Evolutionary conservation across 441 rosid species (phyloP).

Genomic region (California macrophylla): DNA sequence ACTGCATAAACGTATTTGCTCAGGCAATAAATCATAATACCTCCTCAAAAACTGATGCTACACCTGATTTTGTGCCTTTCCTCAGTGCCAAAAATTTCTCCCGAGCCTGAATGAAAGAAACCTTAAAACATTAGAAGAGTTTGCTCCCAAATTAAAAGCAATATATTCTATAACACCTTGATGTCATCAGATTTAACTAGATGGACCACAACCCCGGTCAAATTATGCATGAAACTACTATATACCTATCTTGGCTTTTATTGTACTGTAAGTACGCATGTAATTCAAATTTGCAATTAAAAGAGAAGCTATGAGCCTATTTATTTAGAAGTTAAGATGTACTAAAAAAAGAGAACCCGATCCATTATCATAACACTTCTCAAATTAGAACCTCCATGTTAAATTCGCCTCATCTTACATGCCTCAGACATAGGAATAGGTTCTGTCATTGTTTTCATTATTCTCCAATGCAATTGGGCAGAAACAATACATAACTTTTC

Average conservation of each 20-base stretch:
- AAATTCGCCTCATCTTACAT: not conserved
- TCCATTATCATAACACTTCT: not conserved
- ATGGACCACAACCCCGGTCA: not conserved
- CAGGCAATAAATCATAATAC: slow-evolving; percentile 25
- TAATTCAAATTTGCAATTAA: not conserved
- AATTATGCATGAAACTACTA: not conserved
- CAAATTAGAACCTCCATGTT: not conserved
- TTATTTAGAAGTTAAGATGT: not conserved
- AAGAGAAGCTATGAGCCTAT: not conserved
- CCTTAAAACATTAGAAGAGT: not conserved
- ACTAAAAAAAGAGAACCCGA: not conserved
- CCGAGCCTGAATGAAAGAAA: slow-evolving; percentile 52
- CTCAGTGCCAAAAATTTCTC: slow-evolving; percentile 92
- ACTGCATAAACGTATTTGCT: not conserved
- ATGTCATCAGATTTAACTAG: not conserved
- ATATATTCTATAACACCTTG: not conserved
- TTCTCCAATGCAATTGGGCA: not conserved
- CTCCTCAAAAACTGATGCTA: slow-evolving; percentile 77
- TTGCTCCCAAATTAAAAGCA: not conserved
- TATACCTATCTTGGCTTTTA: not conserved
- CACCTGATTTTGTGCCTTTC: slow-evolving; percentile 81
- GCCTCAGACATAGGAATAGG: not conserved
- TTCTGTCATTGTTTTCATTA: not conserved
- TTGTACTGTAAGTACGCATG: not conserved
- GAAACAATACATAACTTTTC: not conserved